Percentiles rank a stretch among this genome's conserved stretches.
Evolutionary conservation across 495 filamentous ascomycete genomes (phyloP).

Genomic region (Xylaria curta): DNA sequence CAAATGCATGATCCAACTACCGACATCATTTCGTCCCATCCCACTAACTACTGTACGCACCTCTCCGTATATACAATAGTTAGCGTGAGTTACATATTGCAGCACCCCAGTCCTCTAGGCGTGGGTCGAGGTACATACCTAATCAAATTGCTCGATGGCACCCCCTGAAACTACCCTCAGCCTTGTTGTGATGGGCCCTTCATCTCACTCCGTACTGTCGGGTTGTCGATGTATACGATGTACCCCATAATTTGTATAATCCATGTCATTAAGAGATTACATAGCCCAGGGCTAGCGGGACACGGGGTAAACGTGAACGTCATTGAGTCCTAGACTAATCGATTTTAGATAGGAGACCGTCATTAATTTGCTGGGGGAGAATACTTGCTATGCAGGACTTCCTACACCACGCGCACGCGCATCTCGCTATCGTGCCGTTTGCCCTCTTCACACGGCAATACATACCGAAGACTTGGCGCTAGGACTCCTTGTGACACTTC

Average conservation of each 20-base stretch:
- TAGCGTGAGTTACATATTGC: not conserved
- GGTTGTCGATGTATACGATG: not conserved
- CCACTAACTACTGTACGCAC: not conserved
- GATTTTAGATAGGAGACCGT: slow-evolving; percentile 11
- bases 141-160: not conserved
- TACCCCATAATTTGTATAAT: slow-evolving; percentile 5
- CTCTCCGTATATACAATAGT: not conserved
- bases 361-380: not conserved
- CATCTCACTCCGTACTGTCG: slow-evolving; percentile 20
- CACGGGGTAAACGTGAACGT: slow-evolving; percentile 1
- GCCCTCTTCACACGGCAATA: slow-evolving; percentile 3
- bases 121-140: not conserved
- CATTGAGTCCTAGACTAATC: slow-evolving; percentile 20
- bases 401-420: not conserved
- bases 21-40: slow-evolving; percentile 17
- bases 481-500: not conserved
- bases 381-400: slow-evolving; percentile 7
- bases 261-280: slow-evolving; percentile 11
- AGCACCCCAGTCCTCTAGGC: not conserved
- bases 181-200: slow-evolving; percentile 16
- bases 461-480: slow-evolving; percentile 2
- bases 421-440: not conserved
- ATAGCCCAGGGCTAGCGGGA: slow-evolving; percentile 5
- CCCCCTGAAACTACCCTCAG: slow-evolving; percentile 6
- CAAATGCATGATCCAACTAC: slow-evolving; percentile 5